These are phyloP conservation scores for Didymella pomorum DNA, from an alignment of 2,329 filamentous ascomycete genomes.

Conservation along the genomic window DNA sequence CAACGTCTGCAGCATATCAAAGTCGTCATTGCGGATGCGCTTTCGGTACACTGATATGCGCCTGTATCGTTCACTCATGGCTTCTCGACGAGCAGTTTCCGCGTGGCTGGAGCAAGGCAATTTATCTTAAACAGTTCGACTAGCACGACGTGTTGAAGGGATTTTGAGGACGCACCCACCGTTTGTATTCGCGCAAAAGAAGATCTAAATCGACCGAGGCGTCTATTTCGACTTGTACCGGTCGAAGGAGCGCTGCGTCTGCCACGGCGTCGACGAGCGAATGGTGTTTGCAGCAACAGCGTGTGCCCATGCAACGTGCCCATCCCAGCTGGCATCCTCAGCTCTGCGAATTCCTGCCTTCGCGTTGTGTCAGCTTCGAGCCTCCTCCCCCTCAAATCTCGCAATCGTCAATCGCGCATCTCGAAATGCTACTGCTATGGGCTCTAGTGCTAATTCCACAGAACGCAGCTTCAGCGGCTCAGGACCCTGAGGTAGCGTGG, in stretches of 20 bases:
- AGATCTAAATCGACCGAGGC: not conserved
- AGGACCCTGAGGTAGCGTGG: slow-evolving; percentile 25
- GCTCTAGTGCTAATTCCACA: slow-evolving; percentile 15
- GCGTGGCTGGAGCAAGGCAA: not conserved
- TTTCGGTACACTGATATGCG: not conserved
- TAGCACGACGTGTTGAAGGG: not conserved
- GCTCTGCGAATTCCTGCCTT: not conserved
- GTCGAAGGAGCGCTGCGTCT: not conserved
- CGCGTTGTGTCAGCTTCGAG: slow-evolving; percentile 1
- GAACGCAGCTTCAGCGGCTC: slow-evolving; percentile 10
- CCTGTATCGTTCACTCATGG: not conserved
- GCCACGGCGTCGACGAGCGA: slow-evolving; percentile 6
- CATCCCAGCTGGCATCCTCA: slow-evolving; percentile 3
- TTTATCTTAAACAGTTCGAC: not conserved
- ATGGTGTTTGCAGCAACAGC: slow-evolving; percentile 7
- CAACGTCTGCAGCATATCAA: not conserved
- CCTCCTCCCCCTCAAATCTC: not conserved
- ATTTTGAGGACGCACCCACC: not conserved
- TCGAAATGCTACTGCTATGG: slow-evolving; percentile 15
- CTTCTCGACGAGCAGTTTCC: not conserved
- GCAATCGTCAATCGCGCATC: not conserved
- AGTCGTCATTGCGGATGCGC: slow-evolving; percentile 2
- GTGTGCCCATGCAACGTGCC: slow-evolving; percentile 3
- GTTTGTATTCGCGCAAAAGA: not conserved
- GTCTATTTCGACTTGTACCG: not conserved